Evolutionary conservation across 108 stramenopile genomes (phyloP), one percentile per base, ranked within the genome.

Genomic region (Nannochloropsis salina): DNA sequence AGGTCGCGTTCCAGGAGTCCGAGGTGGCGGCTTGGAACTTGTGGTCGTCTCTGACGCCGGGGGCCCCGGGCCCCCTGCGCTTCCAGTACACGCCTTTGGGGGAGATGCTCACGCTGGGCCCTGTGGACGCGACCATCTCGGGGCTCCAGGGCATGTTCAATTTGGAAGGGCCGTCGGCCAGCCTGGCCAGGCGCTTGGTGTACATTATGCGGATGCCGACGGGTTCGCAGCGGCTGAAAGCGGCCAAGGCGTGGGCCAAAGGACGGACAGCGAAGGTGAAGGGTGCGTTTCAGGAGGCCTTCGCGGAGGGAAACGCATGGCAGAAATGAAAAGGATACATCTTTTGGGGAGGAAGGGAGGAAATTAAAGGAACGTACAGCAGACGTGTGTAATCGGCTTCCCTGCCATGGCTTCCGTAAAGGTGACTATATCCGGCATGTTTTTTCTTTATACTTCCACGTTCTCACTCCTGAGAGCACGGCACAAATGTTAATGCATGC

Each of bases 141-240:
- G 86, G 89, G 21, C 87, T 95, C 15, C 92, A 92, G 44, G 94
- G 94, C n/a, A 82, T 61, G 80, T 89, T 94, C n/a, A 90, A 92
- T 80, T 81, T 94, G 12, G 86, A 87, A 79, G 94, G 93, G 8
- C 90, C 92, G 41, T 88, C 90, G 11, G 93, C 93, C 9, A 93
- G 93, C 45, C 88, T 93, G 81, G 85, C 93, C 9, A 83, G 94
- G 83, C 84, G 94, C 47, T 89, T 90, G 31, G 91, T 95, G 22
- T 95, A 95, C 82, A 92, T 92, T 44, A 91, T 93, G 40, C 92
- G 95, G 80, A 94, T 94, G 94, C 95, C 95, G 21, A 95, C 95
- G 10, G 81, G 80, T 10, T 82, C 88, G 1, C 88, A 88, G 88
- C 44, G 88, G 45, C 11, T 85, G 21, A 44, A 81, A 20, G 88